phyloP scores from a whole-genome alignment of 768 basidiomycete genomes.

The Psilocybe cubensis region DNA sequence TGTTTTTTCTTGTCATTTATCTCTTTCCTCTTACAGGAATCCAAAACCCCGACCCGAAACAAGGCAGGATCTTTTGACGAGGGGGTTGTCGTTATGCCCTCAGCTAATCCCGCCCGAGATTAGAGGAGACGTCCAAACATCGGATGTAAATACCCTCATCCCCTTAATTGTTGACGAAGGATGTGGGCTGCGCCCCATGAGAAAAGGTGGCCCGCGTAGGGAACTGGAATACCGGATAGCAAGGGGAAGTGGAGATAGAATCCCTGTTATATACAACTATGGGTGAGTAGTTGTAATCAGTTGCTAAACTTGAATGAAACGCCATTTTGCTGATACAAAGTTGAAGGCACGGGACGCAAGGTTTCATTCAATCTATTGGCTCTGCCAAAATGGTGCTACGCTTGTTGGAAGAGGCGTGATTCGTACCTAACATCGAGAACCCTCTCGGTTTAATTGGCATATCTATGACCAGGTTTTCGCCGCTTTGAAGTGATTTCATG shows the following conservation, averaged over 20 bases:
- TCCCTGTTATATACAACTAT: conserved; percentile 37
- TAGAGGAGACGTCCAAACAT: conserved; percentile 36
- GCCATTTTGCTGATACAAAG: neutral
- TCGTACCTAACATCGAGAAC: too few relatives aligned
- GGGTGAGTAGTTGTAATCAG: conserved; percentile 45
- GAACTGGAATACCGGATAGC: conserved; percentile 7
- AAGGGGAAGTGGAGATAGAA: conserved; percentile 4
- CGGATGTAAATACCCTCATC: conserved; percentile 46
- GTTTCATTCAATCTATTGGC: conserved; percentile 17
- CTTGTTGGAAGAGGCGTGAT: conserved; percentile 8
- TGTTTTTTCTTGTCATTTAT: neutral
- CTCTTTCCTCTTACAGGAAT: conserved; percentile 44
- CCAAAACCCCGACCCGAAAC: conserved; percentile 68
- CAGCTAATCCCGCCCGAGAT: conserved; percentile 61
- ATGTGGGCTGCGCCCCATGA: conserved; percentile 64
- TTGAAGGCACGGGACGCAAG: conserved; percentile 14
- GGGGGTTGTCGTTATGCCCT: conserved; percentile 53
- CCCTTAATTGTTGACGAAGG: conserved; percentile 52
- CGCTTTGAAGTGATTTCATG: too few relatives aligned
- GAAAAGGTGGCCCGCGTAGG: conserved; percentile 68
- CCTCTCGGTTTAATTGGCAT: too few relatives aligned
- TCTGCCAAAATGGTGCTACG: conserved; percentile 13
- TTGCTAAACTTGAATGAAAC: neutral
- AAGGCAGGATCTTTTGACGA: conserved; percentile 58
- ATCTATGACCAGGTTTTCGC: too few relatives aligned